phyloP scores from a whole-genome alignment of 106 monocot genomes.

The Chionographis japonica region DNA sequence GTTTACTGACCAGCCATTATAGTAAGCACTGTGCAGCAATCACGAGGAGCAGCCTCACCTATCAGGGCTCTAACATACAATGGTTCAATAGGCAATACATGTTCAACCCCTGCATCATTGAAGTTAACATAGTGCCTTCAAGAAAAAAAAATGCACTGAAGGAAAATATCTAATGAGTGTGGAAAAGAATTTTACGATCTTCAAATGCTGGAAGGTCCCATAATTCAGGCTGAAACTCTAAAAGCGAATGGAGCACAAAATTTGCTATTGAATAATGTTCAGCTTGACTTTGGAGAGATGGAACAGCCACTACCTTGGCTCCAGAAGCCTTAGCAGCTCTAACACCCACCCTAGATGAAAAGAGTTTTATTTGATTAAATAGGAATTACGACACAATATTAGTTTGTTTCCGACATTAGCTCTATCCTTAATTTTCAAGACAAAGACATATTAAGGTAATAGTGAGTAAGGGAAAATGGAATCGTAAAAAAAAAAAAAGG shows the following conservation, averaged over 20 bases:
- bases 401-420: too few species aligned
- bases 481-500: too few species aligned
- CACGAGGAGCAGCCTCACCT: constrained; percentile 4
- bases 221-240: constrained; percentile 60
- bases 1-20: constrained; percentile 24
- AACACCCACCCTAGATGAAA: constrained; percentile 51
- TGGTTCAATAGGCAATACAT: constrained; percentile 55
- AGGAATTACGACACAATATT: not conserved
- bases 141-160: not conserved
- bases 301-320: constrained; percentile 63
- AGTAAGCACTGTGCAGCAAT: constrained; percentile 6
- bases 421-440: too few species aligned
- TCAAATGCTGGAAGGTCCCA: constrained; percentile 72
- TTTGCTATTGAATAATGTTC: constrained; percentile 43
- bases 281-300: constrained; percentile 47
- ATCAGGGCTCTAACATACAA: constrained; percentile 20
- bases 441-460: too few species aligned
- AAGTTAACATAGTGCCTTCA: not conserved
- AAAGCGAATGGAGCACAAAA: constrained; percentile 41
- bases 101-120: constrained; percentile 41
- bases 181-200: constrained; percentile 38
- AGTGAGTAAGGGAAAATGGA: too few species aligned
- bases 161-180: constrained; percentile 2
- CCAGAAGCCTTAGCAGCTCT: constrained; percentile 69
- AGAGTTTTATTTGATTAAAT: not conserved